These are phyloP conservation scores for Lactarius sanguifluus DNA, from an alignment of 768 basidiomycete genomes.

Conservation along the genomic window DNA sequence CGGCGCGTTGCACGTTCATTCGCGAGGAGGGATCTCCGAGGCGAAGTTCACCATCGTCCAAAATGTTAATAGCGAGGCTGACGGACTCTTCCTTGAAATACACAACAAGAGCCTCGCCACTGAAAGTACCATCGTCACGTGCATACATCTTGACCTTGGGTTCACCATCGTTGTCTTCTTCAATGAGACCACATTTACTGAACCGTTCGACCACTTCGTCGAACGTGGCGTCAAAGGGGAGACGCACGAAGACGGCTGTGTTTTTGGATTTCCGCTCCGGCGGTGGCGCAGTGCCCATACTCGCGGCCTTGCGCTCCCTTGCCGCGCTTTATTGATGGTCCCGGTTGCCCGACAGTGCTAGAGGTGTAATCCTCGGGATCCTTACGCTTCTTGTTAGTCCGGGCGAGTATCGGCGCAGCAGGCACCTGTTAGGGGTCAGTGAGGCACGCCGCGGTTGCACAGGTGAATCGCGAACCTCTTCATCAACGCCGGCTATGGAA, in stretches of 20 bases:
- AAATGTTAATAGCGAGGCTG: conserved; percentile 70
- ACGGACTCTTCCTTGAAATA: conserved; percentile 99
- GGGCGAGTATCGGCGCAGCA: conserved; percentile 81
- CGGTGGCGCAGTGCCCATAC: conserved; percentile 30
- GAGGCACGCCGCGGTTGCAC: conserved; percentile 17
- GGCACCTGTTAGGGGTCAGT: conserved; percentile 57
- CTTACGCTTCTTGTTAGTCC: conserved; percentile 77
- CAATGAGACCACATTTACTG: conserved; percentile 86
- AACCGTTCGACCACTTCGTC: conserved; percentile 86
- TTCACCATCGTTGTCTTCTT: conserved; percentile 88
- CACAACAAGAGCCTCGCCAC: conserved; percentile 92
- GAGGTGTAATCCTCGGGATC: conserved; percentile 70
- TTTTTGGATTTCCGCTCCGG: conserved; percentile 78
- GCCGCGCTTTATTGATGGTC: conserved; percentile 66
- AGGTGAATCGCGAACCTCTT: conserved; percentile 59
- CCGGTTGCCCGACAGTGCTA: conserved; percentile 46
- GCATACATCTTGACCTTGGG: conserved; percentile 97
- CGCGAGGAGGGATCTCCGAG: conserved; percentile 72
- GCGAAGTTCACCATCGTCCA: conserved; percentile 91
- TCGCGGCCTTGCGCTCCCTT: conserved; percentile 52
- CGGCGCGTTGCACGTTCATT: conserved; percentile 74
- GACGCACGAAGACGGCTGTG: conserved; percentile 85
- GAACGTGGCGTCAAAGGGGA: conserved; percentile 72
- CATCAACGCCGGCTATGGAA: conserved; percentile 89
- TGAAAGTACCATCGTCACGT: conserved; percentile 82